Evolutionary conservation across 176 grass and related monocot species (phyloP).

Genomic region (Rhynchospora breviuscula): DNA sequence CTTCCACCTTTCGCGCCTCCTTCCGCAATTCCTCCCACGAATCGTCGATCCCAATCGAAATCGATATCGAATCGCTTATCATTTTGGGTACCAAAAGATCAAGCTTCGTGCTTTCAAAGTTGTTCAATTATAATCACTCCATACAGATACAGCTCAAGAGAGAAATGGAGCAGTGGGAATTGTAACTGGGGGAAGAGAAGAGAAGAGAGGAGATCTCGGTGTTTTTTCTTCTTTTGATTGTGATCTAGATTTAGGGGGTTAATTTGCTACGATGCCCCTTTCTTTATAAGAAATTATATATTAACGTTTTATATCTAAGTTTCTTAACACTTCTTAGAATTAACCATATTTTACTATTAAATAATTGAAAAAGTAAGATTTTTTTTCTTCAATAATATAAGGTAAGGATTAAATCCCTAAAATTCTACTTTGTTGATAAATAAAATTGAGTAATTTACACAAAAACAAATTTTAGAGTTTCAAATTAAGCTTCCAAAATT

Average conservation of each 20-base stretch:
- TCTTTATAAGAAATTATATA: not conserved
- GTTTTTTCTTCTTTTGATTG: not conserved
- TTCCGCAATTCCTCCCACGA: conserved; percentile 85
- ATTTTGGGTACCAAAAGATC: not conserved
- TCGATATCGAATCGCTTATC: conserved; percentile 23
- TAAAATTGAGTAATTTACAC: too few species aligned
- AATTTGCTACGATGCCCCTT: not conserved
- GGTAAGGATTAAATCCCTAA: too few species aligned
- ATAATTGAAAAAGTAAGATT: too few species aligned
- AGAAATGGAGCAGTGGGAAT: not conserved
- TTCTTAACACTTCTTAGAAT: too few species aligned
- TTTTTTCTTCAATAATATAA: too few species aligned
- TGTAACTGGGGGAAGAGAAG: not conserved
- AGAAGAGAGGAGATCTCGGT: conserved; percentile 10
- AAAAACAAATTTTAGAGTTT: too few species aligned
- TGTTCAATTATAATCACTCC: not conserved
- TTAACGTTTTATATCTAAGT: too few species aligned
- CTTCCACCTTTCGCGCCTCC: conserved; percentile 95
- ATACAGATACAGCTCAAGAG: not conserved
- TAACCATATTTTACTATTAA: too few species aligned
- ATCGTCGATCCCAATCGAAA: conserved; percentile 13
- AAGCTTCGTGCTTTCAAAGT: not conserved
- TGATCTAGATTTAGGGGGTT: not conserved
- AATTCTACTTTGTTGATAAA: too few species aligned
- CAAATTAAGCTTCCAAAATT: too few species aligned